Base-by-base conservation (phyloP, 257 asterid genomes). In the Forsythia viridissima region DNA sequence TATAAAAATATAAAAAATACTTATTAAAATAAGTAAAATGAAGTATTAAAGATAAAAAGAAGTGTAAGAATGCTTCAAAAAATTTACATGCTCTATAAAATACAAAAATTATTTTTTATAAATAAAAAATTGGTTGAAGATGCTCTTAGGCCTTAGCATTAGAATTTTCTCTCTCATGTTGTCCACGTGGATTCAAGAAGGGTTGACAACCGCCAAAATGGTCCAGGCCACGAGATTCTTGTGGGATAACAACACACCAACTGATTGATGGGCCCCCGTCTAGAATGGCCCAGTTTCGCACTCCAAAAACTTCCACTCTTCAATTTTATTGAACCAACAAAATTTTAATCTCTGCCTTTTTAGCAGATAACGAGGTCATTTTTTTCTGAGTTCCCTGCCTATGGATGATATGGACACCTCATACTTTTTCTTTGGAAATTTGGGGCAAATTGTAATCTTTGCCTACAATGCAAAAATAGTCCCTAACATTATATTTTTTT, bases 151-250 rank as follows among this genome's bases (percentile, higher is more conserved):
- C 24, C 24, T 24, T 30, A 30, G 34, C 34, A 30, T 30, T 30
- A 30, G 34, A 30, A 41, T 8, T n/a, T 20, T 59, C 34, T 20
- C 8, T 16, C 36, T 52, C 65, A 55, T 57, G 15, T 63, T 63
- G 70, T 24, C 18, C 40, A 24, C 69, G 24, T 10, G 8, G 70
- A 63, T 63, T 39, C 70, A 63, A 63, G 70, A 63, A 24, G 74
- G 87, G 83, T 72, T 78, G 88, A 77, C 85, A 79, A 86, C 93
- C 89, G 92, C 85, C 90, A 81, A 87, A 85, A 82, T 74, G 83
- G 90, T 86, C 86, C 85, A 86, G 85, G 57, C 90, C 93, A 86
- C 88, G 86, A 70, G 89, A 80, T 80, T 83, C 51, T 76, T 79
- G 87, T 24, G 84, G 82, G 80, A 44, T 76, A 71, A 38, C 68